Evolutionary conservation across 2,329 filamentous ascomycete genomes (phyloP), one percentile per base, ranked within the genome.

Genomic region (Aspergillus texensis): DNA sequence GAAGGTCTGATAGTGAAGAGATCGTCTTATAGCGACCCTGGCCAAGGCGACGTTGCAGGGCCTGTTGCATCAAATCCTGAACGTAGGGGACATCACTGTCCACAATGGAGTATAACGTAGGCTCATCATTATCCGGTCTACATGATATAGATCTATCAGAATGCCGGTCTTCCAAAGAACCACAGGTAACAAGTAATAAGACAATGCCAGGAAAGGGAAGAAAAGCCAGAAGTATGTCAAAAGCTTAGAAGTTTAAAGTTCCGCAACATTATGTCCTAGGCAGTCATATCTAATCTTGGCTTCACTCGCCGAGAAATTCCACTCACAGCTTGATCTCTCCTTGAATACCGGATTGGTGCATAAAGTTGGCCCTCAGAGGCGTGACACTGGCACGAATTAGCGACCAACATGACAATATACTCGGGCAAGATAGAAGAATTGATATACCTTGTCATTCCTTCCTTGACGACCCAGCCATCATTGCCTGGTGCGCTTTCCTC

Each of bases 381-480:
- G 95, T 97, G 62, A 99, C 88, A 78, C 93, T 96, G 72, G 34
- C 21, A 21, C 19, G 34, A 34, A 58, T 70, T 65, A 71, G 60
- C 26, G 36, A 39, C 36, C 19, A 39, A 16, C 21, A 34, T 30
- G 16, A 21, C 14, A 52, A 14, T 12, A n/a, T 32, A 11, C 24
- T 30, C 3, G 36, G 32, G 46, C 10, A 16, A 48, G 45, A 43
- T 10, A 43, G n/a, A 9, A 8, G n/a, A 9, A 6, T 24, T 3
- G 28, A 63, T 70, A 71, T 80, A 92, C 91, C 92, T 95, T 14
- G 94, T 96, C 77, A 90, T 88, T 32, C 93, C 92, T 75, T 96
- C 89, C 75, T 91, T 91, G 28, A 99, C 92, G 41, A 90, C 90
- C 93, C 94, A 97, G 6, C 94, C 95, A 78, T 99, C 95, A 74